Base-by-base conservation (phyloP, 495 filamentous ascomycete species). In the Annulohypoxylon nitens region DNA sequence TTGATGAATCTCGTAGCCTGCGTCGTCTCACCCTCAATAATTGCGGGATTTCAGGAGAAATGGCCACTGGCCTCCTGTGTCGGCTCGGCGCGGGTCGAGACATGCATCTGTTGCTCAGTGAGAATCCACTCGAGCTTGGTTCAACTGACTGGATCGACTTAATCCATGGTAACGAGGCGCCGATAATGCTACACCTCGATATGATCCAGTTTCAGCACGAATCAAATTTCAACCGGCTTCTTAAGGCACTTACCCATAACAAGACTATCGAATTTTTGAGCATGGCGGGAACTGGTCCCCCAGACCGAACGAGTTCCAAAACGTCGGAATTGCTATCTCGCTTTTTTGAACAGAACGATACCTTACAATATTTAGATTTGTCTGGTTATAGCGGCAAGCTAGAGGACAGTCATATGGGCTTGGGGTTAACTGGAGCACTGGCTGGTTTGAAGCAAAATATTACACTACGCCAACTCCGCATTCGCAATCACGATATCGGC, bases 351-450 rank as follows among this genome's bases (percentile, higher is more conserved):
- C 84, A 89, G 61, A 98, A 99, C 73, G 81, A 86, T 9, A 93
- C 91, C 0, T 82, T 99, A 11, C 87, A 89, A 64, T 92, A 89
- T 62, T 81, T 99, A 14, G 92, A 97, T 77, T 89, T 98, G 50
- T 96, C 94, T 6, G 96, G 96, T 4, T 96, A 97, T 77, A 92
- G 92, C 71, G 92, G 93, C 7, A 91, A 95, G 76, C 84, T 98
- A 25, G 96, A 97, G 77, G 92, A 93, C 51, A 91, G 93, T 0
- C 89, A 92, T 48, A 90, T 97, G 39, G 94, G 95, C 18, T 90
- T 89, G 69, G 94, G 93, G 3, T 87, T 98, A 59, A 93, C 92
- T 37, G 85, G 90, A 47, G 92, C 94, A 10, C 82, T 99, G 64
- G 86, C 85, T 7, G 93, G 94, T 2, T 82, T 99, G 64, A 90